Percentiles rank a stretch among this genome's conserved stretches.
Conservation (phyloP, 208 protist genomes). For the Leishmania martiniquensis region DNA sequence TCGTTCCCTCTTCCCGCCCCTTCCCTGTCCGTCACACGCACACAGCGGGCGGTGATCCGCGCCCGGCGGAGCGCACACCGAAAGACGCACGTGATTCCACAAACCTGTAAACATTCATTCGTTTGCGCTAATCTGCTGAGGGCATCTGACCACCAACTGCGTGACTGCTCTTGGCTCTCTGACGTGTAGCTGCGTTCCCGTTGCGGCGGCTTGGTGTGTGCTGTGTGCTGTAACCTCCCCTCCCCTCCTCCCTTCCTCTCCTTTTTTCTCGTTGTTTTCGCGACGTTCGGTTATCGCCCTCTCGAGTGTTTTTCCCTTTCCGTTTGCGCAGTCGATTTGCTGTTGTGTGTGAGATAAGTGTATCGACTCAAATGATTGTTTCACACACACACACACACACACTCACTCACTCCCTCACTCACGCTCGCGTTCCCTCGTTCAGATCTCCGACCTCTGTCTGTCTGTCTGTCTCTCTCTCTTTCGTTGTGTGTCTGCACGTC, state of each 20-base stretch:
- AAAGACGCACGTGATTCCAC: no score
- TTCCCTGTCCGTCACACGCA: background rate
- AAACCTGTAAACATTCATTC: background rate
- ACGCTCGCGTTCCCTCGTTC: slow-evolving; percentile 6
- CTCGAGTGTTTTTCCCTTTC: no score
- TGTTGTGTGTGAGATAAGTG: no score
- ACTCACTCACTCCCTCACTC: slow-evolving; percentile 4
- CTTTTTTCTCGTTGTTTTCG: no score
- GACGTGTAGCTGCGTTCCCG: background rate
- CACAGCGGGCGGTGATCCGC: background rate
- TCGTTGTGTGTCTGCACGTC: background rate
- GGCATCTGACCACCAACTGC: background rate
- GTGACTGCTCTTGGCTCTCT: background rate
- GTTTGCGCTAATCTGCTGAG: background rate
- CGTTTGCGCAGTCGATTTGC: no score
- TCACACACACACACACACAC: background rate
- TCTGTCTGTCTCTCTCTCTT: background rate
- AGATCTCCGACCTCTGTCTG: no score
- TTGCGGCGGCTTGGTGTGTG: no score
- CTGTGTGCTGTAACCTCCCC: no score
- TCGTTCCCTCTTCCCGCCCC: background rate
- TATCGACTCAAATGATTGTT: background rate
- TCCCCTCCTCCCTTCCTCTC: no score
- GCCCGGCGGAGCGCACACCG: background rate
- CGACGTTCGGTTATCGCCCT: no score